These are phyloP conservation scores for Saprolegnia diclina DNA, from an alignment of 352 stramenopile species.

Conservation along the genomic window DNA sequence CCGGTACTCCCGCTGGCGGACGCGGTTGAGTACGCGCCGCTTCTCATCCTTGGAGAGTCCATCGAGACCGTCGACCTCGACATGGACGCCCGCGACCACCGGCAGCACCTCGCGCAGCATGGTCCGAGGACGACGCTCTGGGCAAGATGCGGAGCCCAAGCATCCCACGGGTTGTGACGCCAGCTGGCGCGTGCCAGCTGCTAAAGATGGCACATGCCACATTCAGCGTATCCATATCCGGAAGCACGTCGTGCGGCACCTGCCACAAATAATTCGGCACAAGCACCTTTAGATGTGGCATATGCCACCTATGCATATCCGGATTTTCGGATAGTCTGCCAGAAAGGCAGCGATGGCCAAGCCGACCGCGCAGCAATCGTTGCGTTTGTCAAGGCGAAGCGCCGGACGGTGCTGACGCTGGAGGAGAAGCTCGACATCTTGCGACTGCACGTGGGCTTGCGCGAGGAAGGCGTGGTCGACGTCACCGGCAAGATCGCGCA, in stretches of 20 bases:
- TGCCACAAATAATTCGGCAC: too few species aligned
- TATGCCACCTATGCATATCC: too few species aligned
- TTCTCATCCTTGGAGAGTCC: background rate
- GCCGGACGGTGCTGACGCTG: background rate
- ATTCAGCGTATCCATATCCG: too few species aligned
- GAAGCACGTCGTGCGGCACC: too few species aligned
- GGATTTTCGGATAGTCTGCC: too few species aligned
- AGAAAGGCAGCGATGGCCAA: too few species aligned
- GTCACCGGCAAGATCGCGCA: background rate
- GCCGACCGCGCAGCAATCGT: too few species aligned
- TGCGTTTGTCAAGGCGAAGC: background rate
- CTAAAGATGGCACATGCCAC: too few species aligned
- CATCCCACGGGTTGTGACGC: too few species aligned
- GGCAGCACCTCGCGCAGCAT: background rate
- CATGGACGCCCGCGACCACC: background rate
- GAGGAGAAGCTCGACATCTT: background rate
- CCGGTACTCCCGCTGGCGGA: background rate
- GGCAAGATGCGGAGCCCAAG: too few species aligned
- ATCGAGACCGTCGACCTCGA: background rate
- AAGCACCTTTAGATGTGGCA: too few species aligned
- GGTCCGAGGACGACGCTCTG: background rate
- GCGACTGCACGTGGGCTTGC: background rate
- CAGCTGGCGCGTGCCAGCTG: too few species aligned
- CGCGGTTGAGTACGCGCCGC: background rate
- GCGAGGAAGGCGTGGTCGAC: background rate